Percentiles rank a stretch among this genome's conserved stretches.
phyloP scores from a whole-genome alignment of 2,329 filamentous ascomycete genomes.

The Ophiostoma piceae region DNA sequence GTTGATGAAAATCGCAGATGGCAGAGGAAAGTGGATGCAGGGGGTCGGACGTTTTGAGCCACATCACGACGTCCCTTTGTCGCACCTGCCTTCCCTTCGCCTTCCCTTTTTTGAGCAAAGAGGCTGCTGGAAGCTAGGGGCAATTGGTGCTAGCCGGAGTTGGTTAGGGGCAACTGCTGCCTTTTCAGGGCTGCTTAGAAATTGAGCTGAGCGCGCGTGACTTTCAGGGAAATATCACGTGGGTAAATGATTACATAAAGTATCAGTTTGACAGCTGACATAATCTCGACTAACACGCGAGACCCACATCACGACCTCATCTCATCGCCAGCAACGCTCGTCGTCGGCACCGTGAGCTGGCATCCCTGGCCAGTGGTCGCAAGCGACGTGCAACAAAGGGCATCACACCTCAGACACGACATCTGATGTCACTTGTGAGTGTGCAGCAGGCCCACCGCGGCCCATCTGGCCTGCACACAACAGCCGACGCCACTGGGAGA shows the following conservation, averaged over 20 bases:
- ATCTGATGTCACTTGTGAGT: constrained; percentile 10
- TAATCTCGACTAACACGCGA: background rate
- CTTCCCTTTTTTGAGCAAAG: constrained; percentile 19
- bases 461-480: background rate
- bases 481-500: constrained; percentile 17
- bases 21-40: constrained; percentile 19
- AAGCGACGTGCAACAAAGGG: background rate
- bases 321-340: background rate
- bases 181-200: constrained; percentile 20
- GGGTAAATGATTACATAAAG: background rate
- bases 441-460: background rate
- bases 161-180: constrained; percentile 6
- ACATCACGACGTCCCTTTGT: constrained; percentile 19
- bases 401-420: too few relatives aligned
- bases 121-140: constrained; percentile 25
- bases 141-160: constrained; percentile 18
- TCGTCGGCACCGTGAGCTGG: background rate
- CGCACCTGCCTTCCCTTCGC: constrained; percentile 15
- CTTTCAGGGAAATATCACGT: background rate
- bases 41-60: constrained; percentile 18
- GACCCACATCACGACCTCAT: background rate
- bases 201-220: constrained; percentile 12
- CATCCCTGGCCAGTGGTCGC: background rate
- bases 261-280: background rate
- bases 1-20: constrained; percentile 16